These are phyloP conservation scores for Backusella tuberculispora DNA, from an alignment of 192 early-diverging fungal genomes.

Conservation along the genomic window DNA sequence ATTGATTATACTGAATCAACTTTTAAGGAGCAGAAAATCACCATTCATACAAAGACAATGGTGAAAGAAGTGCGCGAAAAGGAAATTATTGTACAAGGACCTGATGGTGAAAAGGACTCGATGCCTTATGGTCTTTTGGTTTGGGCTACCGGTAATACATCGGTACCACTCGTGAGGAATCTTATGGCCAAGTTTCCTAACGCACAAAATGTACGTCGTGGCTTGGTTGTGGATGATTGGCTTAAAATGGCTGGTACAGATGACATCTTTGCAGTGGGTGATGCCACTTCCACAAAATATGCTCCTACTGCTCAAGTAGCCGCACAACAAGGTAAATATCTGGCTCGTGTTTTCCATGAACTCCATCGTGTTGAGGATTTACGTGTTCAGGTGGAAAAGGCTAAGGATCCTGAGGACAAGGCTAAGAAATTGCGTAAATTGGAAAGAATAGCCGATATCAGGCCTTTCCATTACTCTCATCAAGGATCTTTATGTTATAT, in stretches of 20 bases:
- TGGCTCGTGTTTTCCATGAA: conserved; percentile 72
- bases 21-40: conserved; percentile 78
- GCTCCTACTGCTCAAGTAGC: conserved; percentile 90
- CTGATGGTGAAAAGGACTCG: conserved; percentile 58
- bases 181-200: conserved; percentile 66
- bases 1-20: conserved; percentile 82
- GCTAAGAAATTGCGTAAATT: conserved; percentile 36
- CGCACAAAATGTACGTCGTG: conserved; percentile 67
- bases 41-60: conserved; percentile 74
- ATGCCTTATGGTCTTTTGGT: conserved; percentile 83
- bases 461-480: conserved; percentile 83
- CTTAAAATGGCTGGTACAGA: conserved; percentile 65
- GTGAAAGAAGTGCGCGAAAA: conserved; percentile 80
- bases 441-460: conserved; percentile 44
- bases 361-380: conserved; percentile 57
- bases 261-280: conserved; percentile 74
- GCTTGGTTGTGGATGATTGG: conserved; percentile 73
- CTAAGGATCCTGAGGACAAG: conserved; percentile 23
- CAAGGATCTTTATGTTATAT: conserved; percentile 91
- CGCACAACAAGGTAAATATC: conserved; percentile 84
- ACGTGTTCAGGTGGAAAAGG: conserved; percentile 26
- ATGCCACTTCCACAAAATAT: conserved; percentile 75
- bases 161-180: conserved; percentile 65
- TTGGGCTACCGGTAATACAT: conserved; percentile 87
- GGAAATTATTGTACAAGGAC: conserved; percentile 68